Evolutionary conservation across 2,329 filamentous ascomycete species (phyloP), one percentile per base, ranked within the genome.

Genomic region (Colletotrichum orbiculare): DNA sequence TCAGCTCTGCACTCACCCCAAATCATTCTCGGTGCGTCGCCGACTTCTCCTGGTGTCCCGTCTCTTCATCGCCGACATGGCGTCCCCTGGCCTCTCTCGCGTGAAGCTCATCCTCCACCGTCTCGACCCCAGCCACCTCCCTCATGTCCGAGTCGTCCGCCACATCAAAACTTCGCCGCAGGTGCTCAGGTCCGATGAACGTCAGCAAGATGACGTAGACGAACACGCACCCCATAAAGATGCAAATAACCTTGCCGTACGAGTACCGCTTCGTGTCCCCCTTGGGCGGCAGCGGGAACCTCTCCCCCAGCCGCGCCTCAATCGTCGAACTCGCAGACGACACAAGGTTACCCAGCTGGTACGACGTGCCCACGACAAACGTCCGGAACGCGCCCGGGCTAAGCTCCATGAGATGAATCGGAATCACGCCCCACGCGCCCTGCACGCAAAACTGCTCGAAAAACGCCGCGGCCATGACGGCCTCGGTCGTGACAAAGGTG

Each of bases 181-280:
- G 71, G 63, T 85, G 80, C 76, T 87, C 85, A 1, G 85, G 85
- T 0, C 91, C 91, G 3, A 92, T 47, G 9, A 92, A 75, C 0
- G 89, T 89, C 59, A 93, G 73, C 6, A 87, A 1, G 42, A 89
- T 82, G n/a, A 86, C 81, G 65, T 87, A 89, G 34, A 73, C 83
- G 70, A 86, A 97, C 1, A 96, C 93, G 70, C 90, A 93, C 1
- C 85, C 94, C 91, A 97, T 94, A 78, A 97, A 97, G 73, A 96
- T 96, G 73, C 90, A 93, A 68, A 97, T 95, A 9, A 96, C 93
- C 70, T 89, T 89, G 43, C 92, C 93, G 70, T 96, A 96, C 64
- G 92, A 80, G 75, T 90, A 93, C 3, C 90, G 81, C 58, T 65
- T 53, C 50, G 78, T 75, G 38, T 78, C 75, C 0, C 79, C 83